A percentile compares a stretch with the other conserved stretches of the same genome.
Conservation (phyloP, 192 early-diverging fungal species). For the Coemansia sp. region DNA sequence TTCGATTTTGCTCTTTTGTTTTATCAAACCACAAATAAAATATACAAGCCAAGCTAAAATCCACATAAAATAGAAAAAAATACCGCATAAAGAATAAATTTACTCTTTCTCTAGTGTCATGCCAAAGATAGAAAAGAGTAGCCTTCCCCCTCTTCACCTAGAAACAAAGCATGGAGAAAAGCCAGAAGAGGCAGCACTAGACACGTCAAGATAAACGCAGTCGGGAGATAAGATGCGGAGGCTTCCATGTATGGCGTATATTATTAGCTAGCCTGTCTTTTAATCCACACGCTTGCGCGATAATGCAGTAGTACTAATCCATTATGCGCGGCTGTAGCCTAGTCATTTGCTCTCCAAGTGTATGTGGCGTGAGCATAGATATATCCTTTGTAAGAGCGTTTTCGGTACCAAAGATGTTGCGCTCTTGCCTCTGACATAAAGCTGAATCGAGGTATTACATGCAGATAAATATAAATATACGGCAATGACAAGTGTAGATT, state of each 20-base stretch:
- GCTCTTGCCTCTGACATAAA: not conserved
- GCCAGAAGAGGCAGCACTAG: too few species aligned
- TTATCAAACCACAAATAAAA: not conserved
- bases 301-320: not conserved
- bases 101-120: not conserved
- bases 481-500: too few species aligned
- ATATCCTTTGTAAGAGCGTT: not conserved
- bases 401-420: not conserved
- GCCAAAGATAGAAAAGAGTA: too few species aligned
- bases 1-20: not conserved
- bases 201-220: too few species aligned
- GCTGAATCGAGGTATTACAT: not conserved
- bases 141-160: not conserved
- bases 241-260: constrained; percentile 5
- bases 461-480: too few species aligned
- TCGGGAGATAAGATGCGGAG: not conserved
- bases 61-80: not conserved
- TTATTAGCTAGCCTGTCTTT: not conserved
- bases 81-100: not conserved
- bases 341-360: not conserved
- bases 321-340: not conserved
- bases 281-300: not conserved
- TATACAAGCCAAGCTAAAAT: not conserved
- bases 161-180: too few species aligned
- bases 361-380: not conserved